phyloP scores from a whole-genome alignment of 441 rosid species.

The Bruguiera hainesii region DNA sequence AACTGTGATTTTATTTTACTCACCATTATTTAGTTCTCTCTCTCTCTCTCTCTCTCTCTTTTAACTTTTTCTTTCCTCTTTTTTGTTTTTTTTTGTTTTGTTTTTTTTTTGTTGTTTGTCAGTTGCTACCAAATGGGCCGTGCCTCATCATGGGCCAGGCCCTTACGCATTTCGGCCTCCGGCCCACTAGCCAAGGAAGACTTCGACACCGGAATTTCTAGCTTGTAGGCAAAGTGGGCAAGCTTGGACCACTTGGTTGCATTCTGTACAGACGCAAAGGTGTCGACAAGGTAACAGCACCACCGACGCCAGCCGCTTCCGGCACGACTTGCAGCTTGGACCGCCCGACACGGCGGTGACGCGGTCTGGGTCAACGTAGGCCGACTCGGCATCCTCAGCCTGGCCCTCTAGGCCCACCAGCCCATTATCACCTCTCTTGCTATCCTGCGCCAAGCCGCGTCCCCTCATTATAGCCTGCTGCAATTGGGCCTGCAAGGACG shows the following conservation, averaged over 20 bases:
- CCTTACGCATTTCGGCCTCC: background rate
- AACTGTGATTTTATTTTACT: too few relatives aligned
- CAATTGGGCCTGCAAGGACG: constrained; percentile 64
- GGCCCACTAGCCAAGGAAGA: constrained; percentile 43
- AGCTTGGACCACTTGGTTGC: constrained; percentile 56
- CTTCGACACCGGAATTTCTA: constrained; percentile 70
- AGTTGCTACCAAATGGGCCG: constrained; percentile 5
- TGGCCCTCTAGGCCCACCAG: constrained; percentile 34
- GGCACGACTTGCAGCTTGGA: constrained; percentile 58
- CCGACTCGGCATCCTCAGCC: constrained; percentile 90
- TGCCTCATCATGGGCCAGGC: constrained; percentile 16
- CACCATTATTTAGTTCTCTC: too few relatives aligned
- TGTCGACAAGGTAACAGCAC: constrained; percentile 91
- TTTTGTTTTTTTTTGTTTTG: too few relatives aligned
- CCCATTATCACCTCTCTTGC: constrained; percentile 30
- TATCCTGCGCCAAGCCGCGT: constrained; percentile 31
- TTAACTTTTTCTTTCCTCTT: too few relatives aligned
- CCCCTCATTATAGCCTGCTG: constrained; percentile 55
- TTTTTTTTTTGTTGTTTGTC: background rate
- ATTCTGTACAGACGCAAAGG: constrained; percentile 67
- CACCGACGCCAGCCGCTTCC: constrained; percentile 58
- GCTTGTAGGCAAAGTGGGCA: constrained; percentile 77
- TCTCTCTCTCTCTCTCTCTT: too few relatives aligned
- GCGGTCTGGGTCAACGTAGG: constrained; percentile 72
- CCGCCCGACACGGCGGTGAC: constrained; percentile 27